Conservation (phyloP, 352 stramenopile species). For the Phytopythium ostracodes region DNA sequence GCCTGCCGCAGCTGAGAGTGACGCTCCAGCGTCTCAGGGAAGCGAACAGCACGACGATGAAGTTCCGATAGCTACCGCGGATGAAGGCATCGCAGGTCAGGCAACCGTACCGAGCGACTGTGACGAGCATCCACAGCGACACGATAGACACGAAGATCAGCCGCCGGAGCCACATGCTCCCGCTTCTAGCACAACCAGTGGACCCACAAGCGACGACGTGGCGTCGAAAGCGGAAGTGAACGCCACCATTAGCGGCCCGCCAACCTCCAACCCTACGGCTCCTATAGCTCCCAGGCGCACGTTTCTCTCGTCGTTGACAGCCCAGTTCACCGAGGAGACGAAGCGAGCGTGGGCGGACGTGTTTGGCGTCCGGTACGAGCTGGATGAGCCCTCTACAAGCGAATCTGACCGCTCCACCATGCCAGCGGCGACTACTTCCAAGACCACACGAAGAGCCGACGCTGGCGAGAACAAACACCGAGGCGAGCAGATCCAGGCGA, state of each 20-base stretch:
- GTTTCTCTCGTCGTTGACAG: constrained; percentile 22
- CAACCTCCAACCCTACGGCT: not conserved
- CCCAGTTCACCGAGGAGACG: constrained; percentile 30
- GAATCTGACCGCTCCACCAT: not conserved
- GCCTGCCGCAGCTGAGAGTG: not conserved
- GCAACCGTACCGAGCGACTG: not conserved
- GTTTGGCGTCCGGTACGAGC: constrained; percentile 55
- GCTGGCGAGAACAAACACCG: not conserved
- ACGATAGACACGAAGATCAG: not conserved
- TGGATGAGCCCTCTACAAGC: constrained; percentile 12
- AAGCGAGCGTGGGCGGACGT: constrained; percentile 44
- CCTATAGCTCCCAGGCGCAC: not conserved
- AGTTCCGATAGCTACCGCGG: not conserved
- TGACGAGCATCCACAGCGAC: not conserved
- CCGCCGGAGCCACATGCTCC: not conserved
- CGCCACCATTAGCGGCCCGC: not conserved
- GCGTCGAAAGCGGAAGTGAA: not conserved
- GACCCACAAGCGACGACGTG: not conserved
- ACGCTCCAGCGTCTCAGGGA: not conserved
- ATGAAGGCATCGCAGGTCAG: not conserved
- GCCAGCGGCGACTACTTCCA: not conserved
- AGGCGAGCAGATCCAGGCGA: constrained; percentile 42
- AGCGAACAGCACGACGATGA: not conserved
- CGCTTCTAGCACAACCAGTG: not conserved
- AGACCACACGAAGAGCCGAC: not conserved